A percentile compares a stretch with the other conserved stretches of the same genome.
These are phyloP conservation scores for Tuber melanosporum DNA, from an alignment of 495 filamentous ascomycete genomes.

Conservation along the genomic window DNA sequence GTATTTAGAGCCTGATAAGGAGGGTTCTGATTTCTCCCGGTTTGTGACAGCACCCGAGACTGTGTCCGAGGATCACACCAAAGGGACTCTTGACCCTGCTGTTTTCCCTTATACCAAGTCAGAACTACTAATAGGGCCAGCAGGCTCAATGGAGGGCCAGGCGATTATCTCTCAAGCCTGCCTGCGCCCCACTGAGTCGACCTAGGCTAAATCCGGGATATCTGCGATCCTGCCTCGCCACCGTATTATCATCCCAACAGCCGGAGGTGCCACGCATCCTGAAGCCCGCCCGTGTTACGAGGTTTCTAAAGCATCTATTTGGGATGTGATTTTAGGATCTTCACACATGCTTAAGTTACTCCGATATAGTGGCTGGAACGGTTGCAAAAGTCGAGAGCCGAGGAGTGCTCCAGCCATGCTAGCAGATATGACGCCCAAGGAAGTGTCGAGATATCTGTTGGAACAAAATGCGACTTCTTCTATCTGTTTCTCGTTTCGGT, in stretches of 20 bases:
- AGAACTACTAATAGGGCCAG: constrained; percentile 46
- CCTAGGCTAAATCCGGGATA: constrained; percentile 79
- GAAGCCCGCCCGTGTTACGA: constrained; percentile 89
- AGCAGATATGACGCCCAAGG: too few relatives aligned
- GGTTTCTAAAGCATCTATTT: constrained; percentile 58
- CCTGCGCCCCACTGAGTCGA: constrained; percentile 75
- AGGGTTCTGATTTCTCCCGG: constrained; percentile 60
- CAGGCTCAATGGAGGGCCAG: constrained; percentile 53
- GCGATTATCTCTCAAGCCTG: constrained; percentile 63
- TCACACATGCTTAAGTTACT: constrained; percentile 70
- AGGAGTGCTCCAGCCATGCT: constrained; percentile 45
- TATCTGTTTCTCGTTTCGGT: too few relatives aligned
- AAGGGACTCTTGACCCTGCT: constrained; percentile 59
- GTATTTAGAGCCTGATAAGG: constrained; percentile 62
- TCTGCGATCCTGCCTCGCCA: constrained; percentile 74
- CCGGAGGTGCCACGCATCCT: constrained; percentile 87
- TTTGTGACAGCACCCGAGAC: constrained; percentile 64
- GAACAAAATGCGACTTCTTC: too few relatives aligned
- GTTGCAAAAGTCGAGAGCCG: constrained; percentile 68
- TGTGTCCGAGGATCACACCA: constrained; percentile 70
- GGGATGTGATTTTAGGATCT: constrained; percentile 84
- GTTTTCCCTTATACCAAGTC: constrained; percentile 79
- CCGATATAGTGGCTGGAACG: constrained; percentile 75
- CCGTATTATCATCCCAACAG: constrained; percentile 90
- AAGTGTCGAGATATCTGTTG: too few relatives aligned